phyloP scores from a whole-genome alignment of 257 asterid species.

The Solanum rostratum region DNA sequence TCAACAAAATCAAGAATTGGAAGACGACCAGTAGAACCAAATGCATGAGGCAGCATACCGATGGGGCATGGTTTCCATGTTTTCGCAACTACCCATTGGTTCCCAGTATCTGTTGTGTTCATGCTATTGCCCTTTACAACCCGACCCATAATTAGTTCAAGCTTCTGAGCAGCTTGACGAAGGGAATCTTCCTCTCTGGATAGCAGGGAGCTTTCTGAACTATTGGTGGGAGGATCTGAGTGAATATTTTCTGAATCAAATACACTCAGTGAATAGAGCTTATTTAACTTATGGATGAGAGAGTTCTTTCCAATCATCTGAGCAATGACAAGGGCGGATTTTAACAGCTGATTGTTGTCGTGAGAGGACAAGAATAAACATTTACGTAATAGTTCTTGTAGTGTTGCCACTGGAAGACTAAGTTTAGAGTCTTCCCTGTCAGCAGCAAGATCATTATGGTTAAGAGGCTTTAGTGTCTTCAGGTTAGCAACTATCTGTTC shows the following conservation, averaged over 20 bases:
- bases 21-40: constrained; percentile 51
- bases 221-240: not conserved
- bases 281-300: constrained; percentile 47
- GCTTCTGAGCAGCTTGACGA: constrained; percentile 36
- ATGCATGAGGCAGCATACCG: constrained; percentile 58
- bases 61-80: constrained; percentile 76
- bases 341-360: constrained; percentile 29
- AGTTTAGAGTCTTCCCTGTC: constrained; percentile 23
- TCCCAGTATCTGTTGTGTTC: constrained; percentile 9
- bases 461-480: constrained; percentile 17
- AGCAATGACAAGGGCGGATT: constrained; percentile 41
- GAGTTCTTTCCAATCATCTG: constrained; percentile 29
- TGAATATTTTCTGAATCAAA: constrained; percentile 9
- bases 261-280: constrained; percentile 21
- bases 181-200: constrained; percentile 35
- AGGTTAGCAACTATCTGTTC: constrained; percentile 43
- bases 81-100: constrained; percentile 39
- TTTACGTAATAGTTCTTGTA: constrained; percentile 40
- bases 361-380: constrained; percentile 43
- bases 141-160: constrained; percentile 21
- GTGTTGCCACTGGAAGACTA: constrained; percentile 21
- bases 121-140: constrained; percentile 13
- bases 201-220: constrained; percentile 17
- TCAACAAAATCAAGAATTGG: constrained; percentile 36
- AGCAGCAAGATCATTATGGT: constrained; percentile 17